Conservation (phyloP, 2,329 filamentous ascomycete genomes). For the Septoria petroselini region DNA sequence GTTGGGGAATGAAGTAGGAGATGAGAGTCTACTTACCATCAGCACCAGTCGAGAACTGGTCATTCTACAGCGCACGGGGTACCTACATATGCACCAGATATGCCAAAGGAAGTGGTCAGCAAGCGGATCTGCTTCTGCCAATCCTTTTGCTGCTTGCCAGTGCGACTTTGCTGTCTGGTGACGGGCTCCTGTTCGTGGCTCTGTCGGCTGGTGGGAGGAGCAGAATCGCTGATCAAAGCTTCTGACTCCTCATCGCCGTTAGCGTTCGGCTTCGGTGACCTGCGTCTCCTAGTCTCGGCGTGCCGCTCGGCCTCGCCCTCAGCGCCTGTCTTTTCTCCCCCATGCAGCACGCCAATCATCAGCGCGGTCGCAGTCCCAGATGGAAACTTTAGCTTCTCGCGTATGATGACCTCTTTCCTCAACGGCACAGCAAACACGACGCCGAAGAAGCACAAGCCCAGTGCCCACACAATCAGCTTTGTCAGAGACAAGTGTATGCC, state of each 20-base stretch:
- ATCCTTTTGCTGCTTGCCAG: conserved; percentile 40
- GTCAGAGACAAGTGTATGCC: conserved; percentile 51
- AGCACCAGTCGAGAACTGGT: conserved; percentile 18
- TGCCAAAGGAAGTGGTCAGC: conserved; percentile 57
- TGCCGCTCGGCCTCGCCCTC: conserved; percentile 42
- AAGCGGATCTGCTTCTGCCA: conserved; percentile 63
- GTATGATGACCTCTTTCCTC: conserved; percentile 84
- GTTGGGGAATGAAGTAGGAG: conserved; percentile 83
- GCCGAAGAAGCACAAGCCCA: conserved; percentile 93
- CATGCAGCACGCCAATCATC: conserved; percentile 87
- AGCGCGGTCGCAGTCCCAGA: conserved; percentile 93
- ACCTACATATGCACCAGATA: conserved; percentile 54
- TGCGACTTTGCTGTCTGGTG: conserved; percentile 16
- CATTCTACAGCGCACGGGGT: conserved; percentile 1
- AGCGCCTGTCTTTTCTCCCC: conserved; percentile 44
- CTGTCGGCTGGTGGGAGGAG: conserved; percentile 12
- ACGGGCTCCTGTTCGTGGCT: conserved; percentile 29
- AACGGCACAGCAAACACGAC: conserved; percentile 94
- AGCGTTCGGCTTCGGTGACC: conserved; percentile 15
- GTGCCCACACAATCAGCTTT: conserved; percentile 82
- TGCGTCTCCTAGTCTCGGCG: conserved; percentile 15
- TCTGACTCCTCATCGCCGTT: conserved; percentile 37
- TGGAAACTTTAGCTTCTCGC: conserved; percentile 89
- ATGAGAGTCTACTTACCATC: conserved; percentile 63
- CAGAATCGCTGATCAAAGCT: conserved; percentile 34